phyloP scores from a whole-genome alignment of 768 basidiomycete genomes.

The Flagelloscypha sp. region DNA sequence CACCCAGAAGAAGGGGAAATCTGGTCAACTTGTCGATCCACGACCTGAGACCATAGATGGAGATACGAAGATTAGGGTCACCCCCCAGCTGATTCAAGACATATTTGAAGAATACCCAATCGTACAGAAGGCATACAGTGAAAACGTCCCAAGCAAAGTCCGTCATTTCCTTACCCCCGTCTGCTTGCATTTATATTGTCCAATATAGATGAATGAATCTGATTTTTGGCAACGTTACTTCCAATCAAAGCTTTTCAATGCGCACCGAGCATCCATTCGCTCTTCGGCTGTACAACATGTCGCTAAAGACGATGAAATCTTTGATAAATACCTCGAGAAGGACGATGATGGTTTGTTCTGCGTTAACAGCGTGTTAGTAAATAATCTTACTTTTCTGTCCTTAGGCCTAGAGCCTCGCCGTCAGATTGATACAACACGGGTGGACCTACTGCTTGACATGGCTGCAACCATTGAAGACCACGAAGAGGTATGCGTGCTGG shows the following conservation, averaged over 20 bases:
- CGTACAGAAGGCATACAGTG: constrained; percentile 83
- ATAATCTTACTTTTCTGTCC: constrained; percentile 5
- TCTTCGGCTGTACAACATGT: constrained; percentile 78
- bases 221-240: constrained; percentile 98
- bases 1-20: constrained; percentile 69
- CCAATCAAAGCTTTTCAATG: constrained; percentile 90
- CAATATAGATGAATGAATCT: constrained; percentile 68
- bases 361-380: background rate
- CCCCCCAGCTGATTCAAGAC: constrained; percentile 86
- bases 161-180: constrained; percentile 13
- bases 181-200: constrained; percentile 5
- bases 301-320: constrained; percentile 85
- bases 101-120: constrained; percentile 98
- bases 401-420: constrained; percentile 79
- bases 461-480: constrained; percentile 90
- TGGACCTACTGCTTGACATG: constrained; percentile 77
- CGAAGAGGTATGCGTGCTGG: constrained; percentile 49
- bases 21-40: constrained; percentile 81
- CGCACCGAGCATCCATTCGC: constrained; percentile 87
- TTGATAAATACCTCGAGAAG: constrained; percentile 93
- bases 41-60: constrained; percentile 77
- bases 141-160: constrained; percentile 87
- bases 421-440: constrained; percentile 50
- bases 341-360: constrained; percentile 78
- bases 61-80: constrained; percentile 84